These are phyloP conservation scores for Cupressus sempervirens DNA, from an alignment of 75 land plant species.

Conservation along the genomic window DNA sequence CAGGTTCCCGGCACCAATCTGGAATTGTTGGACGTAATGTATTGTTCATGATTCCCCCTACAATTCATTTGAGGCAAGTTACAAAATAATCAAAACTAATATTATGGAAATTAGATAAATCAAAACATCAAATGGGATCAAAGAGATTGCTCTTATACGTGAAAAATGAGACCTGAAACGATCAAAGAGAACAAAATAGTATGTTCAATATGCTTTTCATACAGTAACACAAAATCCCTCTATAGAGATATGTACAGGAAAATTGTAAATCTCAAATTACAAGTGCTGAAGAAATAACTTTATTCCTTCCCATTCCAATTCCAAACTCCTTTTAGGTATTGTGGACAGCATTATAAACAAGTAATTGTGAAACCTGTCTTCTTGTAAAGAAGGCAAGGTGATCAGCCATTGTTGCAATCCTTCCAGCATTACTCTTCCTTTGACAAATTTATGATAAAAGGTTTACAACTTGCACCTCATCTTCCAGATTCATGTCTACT, in stretches of 20 bases:
- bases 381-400: not conserved
- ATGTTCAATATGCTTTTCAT: not conserved
- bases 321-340: not conserved
- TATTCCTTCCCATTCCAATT: not conserved
- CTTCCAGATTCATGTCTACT: not conserved
- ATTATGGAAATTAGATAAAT: not conserved
- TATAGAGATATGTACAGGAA: too few relatives aligned
- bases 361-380: not conserved
- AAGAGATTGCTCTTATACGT: not conserved
- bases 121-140: not conserved
- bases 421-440: not conserved
- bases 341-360: not conserved
- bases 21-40: constrained; percentile 71
- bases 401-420: not conserved
- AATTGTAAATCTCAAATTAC: not conserved
- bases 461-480: not conserved
- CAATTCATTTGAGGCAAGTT: constrained; percentile 5
- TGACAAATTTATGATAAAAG: not conserved
- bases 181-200: not conserved
- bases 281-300: not conserved
- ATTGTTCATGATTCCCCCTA: constrained; percentile 84
- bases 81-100: not conserved
- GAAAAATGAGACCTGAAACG: not conserved
- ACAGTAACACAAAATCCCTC: not conserved
- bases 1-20: constrained; percentile 76